Evolutionary conservation across 2,329 filamentous ascomycete species (phyloP).

Genomic region (Sclerotinia minor): DNA sequence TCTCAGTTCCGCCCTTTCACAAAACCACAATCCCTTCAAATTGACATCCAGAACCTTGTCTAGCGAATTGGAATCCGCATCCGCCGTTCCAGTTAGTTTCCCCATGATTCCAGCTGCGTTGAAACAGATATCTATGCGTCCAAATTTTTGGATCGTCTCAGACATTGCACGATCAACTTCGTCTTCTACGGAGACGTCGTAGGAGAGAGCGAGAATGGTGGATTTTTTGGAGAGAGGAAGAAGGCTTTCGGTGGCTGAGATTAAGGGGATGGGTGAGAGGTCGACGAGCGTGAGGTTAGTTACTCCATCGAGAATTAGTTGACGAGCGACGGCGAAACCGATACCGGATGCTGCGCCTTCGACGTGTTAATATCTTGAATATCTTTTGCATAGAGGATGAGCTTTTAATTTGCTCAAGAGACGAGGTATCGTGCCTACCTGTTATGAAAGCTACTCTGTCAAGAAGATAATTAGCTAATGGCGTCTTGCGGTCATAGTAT

Average conservation of each 20-base stretch:
- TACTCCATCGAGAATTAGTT: constrained; percentile 32
- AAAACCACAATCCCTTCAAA: constrained; percentile 43
- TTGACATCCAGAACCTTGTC: constrained; percentile 43
- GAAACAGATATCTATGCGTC: constrained; percentile 55
- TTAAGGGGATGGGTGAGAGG: constrained; percentile 22
- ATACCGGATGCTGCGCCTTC: constrained; percentile 35
- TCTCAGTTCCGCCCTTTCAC: constrained; percentile 43
- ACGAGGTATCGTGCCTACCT: constrained; percentile 21
- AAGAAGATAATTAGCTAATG: neutral
- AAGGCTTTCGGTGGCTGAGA: constrained; percentile 5
- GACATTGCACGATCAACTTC: constrained; percentile 31
- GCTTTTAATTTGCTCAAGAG: neutral
- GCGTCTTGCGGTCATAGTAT: neutral
- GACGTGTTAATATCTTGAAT: neutral
- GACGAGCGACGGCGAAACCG: constrained; percentile 31
- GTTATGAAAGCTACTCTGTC: constrained; percentile 34
- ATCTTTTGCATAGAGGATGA: neutral
- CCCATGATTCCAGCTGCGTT: constrained; percentile 49
- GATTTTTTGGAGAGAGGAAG: neutral
- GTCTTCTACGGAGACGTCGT: constrained; percentile 30
- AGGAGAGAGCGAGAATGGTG: constrained; percentile 24
- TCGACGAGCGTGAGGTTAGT: constrained; percentile 31
- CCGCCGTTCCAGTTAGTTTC: constrained; percentile 31
- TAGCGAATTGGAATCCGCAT: constrained; percentile 29
- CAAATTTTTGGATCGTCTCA: constrained; percentile 50